Percentiles rank a stretch among this genome's conserved stretches.
phyloP scores from a whole-genome alignment of 768 basidiomycete species.

The Boletus edulis region DNA sequence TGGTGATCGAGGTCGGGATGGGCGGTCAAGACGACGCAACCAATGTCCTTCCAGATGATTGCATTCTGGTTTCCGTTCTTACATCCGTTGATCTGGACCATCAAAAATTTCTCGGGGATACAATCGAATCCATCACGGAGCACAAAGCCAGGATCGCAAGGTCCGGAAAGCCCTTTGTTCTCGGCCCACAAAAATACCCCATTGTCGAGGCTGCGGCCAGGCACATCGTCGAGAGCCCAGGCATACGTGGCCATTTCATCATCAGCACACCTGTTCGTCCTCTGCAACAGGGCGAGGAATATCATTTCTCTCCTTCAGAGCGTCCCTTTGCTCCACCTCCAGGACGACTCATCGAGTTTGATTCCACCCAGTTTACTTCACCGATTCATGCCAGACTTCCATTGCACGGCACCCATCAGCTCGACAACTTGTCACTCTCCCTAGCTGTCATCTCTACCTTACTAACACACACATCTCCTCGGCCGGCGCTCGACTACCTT shows the following conservation, averaged over 20 bases:
- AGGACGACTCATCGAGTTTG: constrained; percentile 41
- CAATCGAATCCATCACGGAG: constrained; percentile 66
- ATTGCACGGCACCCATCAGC: constrained; percentile 80
- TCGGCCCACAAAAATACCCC: constrained; percentile 59
- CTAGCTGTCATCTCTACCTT: constrained; percentile 60
- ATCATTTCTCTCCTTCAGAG: constrained; percentile 32
- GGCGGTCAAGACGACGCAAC: constrained; percentile 93
- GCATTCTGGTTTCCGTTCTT: constrained; percentile 74
- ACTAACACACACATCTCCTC: constrained; percentile 38
- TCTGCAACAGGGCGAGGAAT: constrained; percentile 35
- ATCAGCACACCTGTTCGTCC: constrained; percentile 32
- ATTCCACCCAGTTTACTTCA: constrained; percentile 42
- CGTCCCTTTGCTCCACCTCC: constrained; percentile 34
- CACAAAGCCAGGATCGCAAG: constrained; percentile 87
- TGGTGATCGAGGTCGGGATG: constrained; percentile 92
- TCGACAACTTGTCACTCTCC: constrained; percentile 77
- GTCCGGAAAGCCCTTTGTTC: constrained; percentile 54
- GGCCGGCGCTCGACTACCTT: constrained; percentile 9
- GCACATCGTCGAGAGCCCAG: constrained; percentile 36
- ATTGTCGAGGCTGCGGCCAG: constrained; percentile 47
- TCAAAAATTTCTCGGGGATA: constrained; percentile 82
- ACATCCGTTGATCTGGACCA: constrained; percentile 93
- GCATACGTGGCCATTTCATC: constrained; percentile 42
- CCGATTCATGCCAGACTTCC: constrained; percentile 54
- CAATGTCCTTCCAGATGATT: constrained; percentile 73